Conservation (phyloP, 441 rosid genomes). For the Pelargonium cotyledonis region DNA sequence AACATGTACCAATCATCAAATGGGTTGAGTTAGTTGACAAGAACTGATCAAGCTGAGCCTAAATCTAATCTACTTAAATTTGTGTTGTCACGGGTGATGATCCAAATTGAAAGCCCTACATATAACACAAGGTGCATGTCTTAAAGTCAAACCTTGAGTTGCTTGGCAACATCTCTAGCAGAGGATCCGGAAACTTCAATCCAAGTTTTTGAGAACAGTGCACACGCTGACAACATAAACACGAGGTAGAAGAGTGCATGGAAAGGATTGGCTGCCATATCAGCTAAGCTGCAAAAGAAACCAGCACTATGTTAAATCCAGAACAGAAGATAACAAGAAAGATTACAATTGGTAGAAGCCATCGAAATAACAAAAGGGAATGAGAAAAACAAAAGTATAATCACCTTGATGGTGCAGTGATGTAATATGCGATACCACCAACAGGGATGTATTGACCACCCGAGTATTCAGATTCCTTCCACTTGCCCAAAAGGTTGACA, state of each 20-base stretch:
- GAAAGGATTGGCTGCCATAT: conserved; percentile 85
- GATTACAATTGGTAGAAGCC: too few relatives aligned
- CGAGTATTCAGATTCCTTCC: conserved; percentile 88
- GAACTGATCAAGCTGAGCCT: too few relatives aligned
- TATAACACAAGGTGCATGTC: too few relatives aligned
- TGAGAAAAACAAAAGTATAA: conserved; percentile 12
- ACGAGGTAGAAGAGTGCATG: too few relatives aligned
- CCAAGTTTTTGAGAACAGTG: conserved; percentile 92
- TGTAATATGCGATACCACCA: conserved; percentile 80
- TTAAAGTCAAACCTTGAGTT: conserved; percentile 74
- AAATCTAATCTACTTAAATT: neutral
- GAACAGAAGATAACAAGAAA: neutral
- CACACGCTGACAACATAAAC: too few relatives aligned
- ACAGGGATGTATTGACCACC: conserved; percentile 82
- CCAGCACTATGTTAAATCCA: neutral
- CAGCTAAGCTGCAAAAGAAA: conserved; percentile 51
- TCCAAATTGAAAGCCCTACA: too few relatives aligned
- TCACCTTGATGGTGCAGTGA: conserved; percentile 76
- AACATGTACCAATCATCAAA: too few relatives aligned
- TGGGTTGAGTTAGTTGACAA: too few relatives aligned
- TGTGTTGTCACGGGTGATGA: too few relatives aligned
- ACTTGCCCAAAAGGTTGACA: conserved; percentile 70
- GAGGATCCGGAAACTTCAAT: conserved; percentile 98
- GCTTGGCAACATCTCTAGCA: conserved; percentile 90
- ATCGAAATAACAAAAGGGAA: too few relatives aligned